Conservation (phyloP, 176 grass and related monocot genomes). For the Aegilops bicornis region DNA sequence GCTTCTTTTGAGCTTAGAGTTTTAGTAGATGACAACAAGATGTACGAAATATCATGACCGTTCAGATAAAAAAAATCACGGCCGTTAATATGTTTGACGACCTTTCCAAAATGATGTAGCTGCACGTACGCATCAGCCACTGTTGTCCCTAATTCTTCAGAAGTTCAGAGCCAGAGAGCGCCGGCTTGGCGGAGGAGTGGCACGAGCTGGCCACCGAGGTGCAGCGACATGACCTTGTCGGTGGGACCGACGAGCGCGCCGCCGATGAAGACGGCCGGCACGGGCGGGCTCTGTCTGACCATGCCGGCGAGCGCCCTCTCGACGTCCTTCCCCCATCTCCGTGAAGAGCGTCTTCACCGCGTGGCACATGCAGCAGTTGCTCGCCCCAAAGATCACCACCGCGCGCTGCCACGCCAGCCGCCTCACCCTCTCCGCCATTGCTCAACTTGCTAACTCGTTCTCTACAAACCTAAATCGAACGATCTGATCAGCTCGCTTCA, state of each 20-base stretch:
- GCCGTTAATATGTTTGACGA: not conserved
- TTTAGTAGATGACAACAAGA: not conserved
- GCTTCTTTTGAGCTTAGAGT: too few relatives aligned
- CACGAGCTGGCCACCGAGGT: constrained; percentile 63
- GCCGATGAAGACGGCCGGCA: constrained; percentile 69
- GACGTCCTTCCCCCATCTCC: constrained; percentile 53
- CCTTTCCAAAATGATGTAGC: not conserved
- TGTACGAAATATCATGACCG: not conserved
- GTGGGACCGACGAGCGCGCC: constrained; percentile 60
- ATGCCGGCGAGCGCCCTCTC: constrained; percentile 49
- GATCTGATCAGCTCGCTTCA: not conserved
- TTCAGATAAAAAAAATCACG: too few relatives aligned
- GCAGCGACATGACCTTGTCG: constrained; percentile 63
- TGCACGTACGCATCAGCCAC: not conserved
- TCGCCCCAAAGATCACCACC: constrained; percentile 66
- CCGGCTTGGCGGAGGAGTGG: constrained; percentile 63
- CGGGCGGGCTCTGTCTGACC: constrained; percentile 48
- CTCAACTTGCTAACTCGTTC: not conserved
- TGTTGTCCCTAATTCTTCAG: not conserved
- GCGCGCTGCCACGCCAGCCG: constrained; percentile 50
- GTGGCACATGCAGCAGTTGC: constrained; percentile 83
- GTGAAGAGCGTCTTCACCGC: too few relatives aligned
- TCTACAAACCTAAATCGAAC: not conserved
- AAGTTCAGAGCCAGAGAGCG: constrained; percentile 56
- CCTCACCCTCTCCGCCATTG: constrained; percentile 52